phyloP scores from a whole-genome alignment of 2,329 filamentous ascomycete species.

The Apiospora saccharicola region DNA sequence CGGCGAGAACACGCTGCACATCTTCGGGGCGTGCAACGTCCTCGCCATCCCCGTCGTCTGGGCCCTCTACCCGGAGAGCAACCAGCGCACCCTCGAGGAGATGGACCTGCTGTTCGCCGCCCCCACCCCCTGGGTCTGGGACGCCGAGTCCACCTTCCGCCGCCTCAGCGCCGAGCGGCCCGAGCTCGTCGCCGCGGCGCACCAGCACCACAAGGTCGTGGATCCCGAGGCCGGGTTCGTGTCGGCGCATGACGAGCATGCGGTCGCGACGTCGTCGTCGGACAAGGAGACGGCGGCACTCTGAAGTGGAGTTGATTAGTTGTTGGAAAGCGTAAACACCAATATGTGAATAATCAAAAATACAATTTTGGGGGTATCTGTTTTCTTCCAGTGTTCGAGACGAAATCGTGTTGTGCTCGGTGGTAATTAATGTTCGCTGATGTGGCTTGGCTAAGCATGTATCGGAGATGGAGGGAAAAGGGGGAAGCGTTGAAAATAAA shows the following conservation, averaged over 20 bases:
- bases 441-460: too few species aligned
- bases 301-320: too few species aligned
- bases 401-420: too few species aligned
- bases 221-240: constrained; percentile 38
- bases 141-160: constrained; percentile 70
- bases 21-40: constrained; percentile 74
- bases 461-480: too few species aligned
- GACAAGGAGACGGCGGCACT: not conserved
- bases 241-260: constrained; percentile 2
- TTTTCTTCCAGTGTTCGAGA: too few species aligned
- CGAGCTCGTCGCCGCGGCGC: constrained; percentile 49
- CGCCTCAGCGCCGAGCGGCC: constrained; percentile 68
- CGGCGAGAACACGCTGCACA: constrained; percentile 75
- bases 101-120: constrained; percentile 77
- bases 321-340: not conserved
- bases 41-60: constrained; percentile 74
- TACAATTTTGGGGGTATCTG: too few species aligned
- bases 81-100: constrained; percentile 76
- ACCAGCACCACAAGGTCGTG: constrained; percentile 36
- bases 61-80: constrained; percentile 78
- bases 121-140: constrained; percentile 73
- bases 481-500: too few species aligned
- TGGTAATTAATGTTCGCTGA: too few species aligned
- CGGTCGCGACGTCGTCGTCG: not conserved
- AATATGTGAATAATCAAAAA: too few species aligned